These are phyloP conservation scores for Fomitopsis serialis DNA, from an alignment of 768 basidiomycete species.

Conservation along the genomic window DNA sequence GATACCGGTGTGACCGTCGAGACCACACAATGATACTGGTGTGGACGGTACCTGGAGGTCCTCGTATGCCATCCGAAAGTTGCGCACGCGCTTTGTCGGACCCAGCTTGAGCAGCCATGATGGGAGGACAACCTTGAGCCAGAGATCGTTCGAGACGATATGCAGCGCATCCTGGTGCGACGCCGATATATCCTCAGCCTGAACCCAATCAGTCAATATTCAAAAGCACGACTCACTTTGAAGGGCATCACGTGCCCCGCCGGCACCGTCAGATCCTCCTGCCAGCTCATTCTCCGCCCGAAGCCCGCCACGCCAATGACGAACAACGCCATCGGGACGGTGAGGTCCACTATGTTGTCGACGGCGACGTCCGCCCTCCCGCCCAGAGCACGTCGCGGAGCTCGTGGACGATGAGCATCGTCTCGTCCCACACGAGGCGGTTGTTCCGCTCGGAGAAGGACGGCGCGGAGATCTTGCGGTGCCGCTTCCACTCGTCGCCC, in stretches of 20 bases:
- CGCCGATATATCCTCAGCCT: too few species aligned
- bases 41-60: slow-evolving; percentile 26
- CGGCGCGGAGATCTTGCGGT: slow-evolving; percentile 54
- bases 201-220: too few species aligned
- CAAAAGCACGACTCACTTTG: slow-evolving; percentile 18
- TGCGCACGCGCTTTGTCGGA: slow-evolving; percentile 13
- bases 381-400: slow-evolving; percentile 40
- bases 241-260: slow-evolving; percentile 14
- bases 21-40: too few species aligned
- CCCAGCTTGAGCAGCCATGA: slow-evolving; percentile 15
- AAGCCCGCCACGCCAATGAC: slow-evolving; percentile 54
- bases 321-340: slow-evolving; percentile 50
- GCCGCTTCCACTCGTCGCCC: slow-evolving; percentile 59
- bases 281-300: slow-evolving; percentile 44
- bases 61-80: slow-evolving; percentile 16
- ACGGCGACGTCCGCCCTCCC: slow-evolving; percentile 31
- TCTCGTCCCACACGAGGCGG: slow-evolving; percentile 32
- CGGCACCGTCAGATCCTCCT: slow-evolving; percentile 9
- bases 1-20: too few species aligned
- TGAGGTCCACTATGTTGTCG: slow-evolving; percentile 44
- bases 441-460: slow-evolving; percentile 51
- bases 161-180: slow-evolving; percentile 21
- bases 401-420: slow-evolving; percentile 22
- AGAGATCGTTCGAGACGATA: slow-evolving; percentile 18
- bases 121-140: slow-evolving; percentile 18